Evolutionary conservation across 1,139 yeast species (phyloP).

Genomic region (Candida sp.): DNA sequence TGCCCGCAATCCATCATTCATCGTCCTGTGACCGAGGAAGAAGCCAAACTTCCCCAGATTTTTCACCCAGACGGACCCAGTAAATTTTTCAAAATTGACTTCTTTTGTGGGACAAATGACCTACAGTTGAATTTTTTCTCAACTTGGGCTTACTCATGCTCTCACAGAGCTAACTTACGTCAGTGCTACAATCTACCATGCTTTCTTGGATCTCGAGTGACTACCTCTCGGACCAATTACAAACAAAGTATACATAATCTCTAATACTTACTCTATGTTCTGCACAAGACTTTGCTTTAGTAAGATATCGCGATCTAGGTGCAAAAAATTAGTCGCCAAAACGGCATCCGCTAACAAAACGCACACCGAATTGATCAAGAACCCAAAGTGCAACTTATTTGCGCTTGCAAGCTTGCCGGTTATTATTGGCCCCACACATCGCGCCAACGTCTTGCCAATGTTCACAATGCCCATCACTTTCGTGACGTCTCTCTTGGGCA

Average conservation of each 20-base stretch:
- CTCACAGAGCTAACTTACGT: no score
- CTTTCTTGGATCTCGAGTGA: no score
- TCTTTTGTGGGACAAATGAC: no score
- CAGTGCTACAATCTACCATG: no score
- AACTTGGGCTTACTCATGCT: not conserved
- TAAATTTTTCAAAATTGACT: no score
- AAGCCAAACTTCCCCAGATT: not conserved
- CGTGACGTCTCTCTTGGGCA: conserved; percentile 66
- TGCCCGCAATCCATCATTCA: not conserved
- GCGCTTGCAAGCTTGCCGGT: conserved; percentile 74
- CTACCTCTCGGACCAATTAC: no score
- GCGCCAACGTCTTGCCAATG: conserved; percentile 82
- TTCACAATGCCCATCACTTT: conserved; percentile 86
- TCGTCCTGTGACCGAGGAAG: not conserved
- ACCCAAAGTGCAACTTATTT: conserved; percentile 58
- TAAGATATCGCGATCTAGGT: conserved; percentile 40
- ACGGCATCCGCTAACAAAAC: conserved; percentile 49
- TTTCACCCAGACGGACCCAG: not conserved
- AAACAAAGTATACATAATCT: not conserved
- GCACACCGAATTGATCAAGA: conserved; percentile 63
- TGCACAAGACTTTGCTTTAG: conserved; percentile 24
- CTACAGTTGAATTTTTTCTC: not conserved
- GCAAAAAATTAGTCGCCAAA: conserved; percentile 43
- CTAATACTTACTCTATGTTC: conserved; percentile 7
- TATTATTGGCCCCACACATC: conserved; percentile 80